Evolutionary conservation across 305 asterid species (phyloP).

Genomic region (Rubia balearica): DNA sequence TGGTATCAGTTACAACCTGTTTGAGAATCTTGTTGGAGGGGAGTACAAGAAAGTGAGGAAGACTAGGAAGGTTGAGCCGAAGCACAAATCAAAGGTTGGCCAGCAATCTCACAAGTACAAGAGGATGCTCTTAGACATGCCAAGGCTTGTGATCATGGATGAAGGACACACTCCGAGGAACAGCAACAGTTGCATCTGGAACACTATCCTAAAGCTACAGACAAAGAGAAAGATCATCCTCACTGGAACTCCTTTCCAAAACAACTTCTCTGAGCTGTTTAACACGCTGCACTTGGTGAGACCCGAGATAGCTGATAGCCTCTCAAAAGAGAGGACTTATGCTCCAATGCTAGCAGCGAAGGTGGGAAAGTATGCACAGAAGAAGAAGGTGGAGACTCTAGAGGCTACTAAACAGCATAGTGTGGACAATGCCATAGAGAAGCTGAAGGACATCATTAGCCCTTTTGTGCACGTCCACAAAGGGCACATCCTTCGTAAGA

Average conservation of each 20-base stretch:
- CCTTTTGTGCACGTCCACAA: too few species aligned
- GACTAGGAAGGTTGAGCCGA: not conserved
- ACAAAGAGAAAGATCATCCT: conserved; percentile 44
- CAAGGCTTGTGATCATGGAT: conserved; percentile 50
- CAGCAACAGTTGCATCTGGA: conserved; percentile 43
- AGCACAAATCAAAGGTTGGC: not conserved
- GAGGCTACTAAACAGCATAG: conserved; percentile 9
- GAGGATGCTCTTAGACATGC: conserved; percentile 40
- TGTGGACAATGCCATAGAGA: conserved; percentile 29
- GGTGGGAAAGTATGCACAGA: conserved; percentile 6
- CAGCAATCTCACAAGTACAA: conserved; percentile 13
- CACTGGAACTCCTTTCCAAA: conserved; percentile 65
- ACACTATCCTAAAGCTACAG: conserved; percentile 35
- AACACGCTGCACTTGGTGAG: conserved; percentile 56
- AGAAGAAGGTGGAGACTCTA: conserved; percentile 15
- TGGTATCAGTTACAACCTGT: conserved; percentile 49
- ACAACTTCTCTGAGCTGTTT: conserved; percentile 58
- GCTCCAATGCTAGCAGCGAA: conserved; percentile 22
- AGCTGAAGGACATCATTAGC: conserved; percentile 41
- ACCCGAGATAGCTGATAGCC: conserved; percentile 39
- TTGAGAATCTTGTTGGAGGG: conserved; percentile 33
- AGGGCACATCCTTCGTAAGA: too few species aligned
- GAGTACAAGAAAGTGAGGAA: conserved; percentile 5
- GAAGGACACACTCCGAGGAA: conserved; percentile 77
- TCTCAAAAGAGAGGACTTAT: conserved; percentile 25